Percentiles rank a stretch among this genome's conserved stretches.
Conservation (phyloP, 257 asterid genomes). For the Solanum rostratum region DNA sequence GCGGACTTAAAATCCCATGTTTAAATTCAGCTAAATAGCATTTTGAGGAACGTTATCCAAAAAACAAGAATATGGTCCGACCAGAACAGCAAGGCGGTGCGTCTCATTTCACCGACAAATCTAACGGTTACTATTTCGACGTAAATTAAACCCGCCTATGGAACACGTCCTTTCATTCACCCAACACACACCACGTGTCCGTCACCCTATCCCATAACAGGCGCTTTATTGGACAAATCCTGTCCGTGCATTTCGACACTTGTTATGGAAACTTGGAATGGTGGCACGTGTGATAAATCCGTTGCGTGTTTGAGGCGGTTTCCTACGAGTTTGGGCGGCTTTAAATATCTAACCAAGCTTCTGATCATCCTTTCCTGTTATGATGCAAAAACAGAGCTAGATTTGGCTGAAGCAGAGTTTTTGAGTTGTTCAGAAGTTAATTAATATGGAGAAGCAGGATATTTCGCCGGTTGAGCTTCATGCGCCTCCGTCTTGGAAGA, state of each 20-base stretch:
- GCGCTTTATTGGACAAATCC: not conserved
- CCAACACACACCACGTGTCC: not conserved
- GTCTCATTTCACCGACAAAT: not conserved
- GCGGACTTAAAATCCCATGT: not conserved
- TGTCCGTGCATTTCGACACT: not conserved
- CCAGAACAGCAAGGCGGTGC: not conserved
- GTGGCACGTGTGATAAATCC: not conserved
- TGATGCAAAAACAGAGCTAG: not conserved
- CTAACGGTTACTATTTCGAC: not conserved
- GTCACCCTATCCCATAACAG: not conserved
- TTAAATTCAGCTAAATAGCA: not conserved
- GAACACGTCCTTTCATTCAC: not conserved
- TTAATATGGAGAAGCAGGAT: not conserved
- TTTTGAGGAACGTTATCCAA: not conserved
- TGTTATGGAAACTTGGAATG: not conserved
- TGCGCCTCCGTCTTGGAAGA: conserved; percentile 68
- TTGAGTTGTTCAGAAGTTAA: too few relatives aligned
- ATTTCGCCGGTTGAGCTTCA: conserved; percentile 53
- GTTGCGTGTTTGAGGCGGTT: not conserved
- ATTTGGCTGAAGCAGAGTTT: not conserved
- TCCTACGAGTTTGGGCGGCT: not conserved
- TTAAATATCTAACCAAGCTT: not conserved
- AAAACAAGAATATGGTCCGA: not conserved
- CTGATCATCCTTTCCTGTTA: too few relatives aligned
- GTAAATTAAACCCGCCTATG: not conserved